Conservation (phyloP, 768 basidiomycete genomes). For the Collybia sp. region DNA sequence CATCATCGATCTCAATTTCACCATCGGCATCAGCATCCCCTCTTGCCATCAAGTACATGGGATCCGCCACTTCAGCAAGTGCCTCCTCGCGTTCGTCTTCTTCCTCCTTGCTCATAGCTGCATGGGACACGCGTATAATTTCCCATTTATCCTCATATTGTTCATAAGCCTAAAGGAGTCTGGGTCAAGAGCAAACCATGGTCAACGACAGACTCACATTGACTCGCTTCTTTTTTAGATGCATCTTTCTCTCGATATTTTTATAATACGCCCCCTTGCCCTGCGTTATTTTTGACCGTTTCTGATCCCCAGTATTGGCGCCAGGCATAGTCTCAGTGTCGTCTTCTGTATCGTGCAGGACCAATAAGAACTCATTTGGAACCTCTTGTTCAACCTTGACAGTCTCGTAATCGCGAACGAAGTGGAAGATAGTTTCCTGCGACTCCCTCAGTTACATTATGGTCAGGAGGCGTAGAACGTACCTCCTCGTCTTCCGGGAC, state of each 20-base stretch:
- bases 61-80: conserved; percentile 74
- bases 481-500: conserved; percentile 55
- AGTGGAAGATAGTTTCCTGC: conserved; percentile 69
- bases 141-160: conserved; percentile 81
- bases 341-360: conserved; percentile 64
- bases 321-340: conserved; percentile 26
- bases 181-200: conserved; percentile 4
- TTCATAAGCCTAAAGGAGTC: conserved; percentile 50
- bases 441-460: not conserved
- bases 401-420: conserved; percentile 82
- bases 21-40: conserved; percentile 65
- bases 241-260: conserved; percentile 85
- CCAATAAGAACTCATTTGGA: conserved; percentile 77
- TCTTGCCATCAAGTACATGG: conserved; percentile 48
- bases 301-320: conserved; percentile 26
- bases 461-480: conserved; percentile 5
- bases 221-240: conserved; percentile 77
- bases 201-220: conserved; percentile 47
- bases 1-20: conserved; percentile 44
- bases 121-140: conserved; percentile 68
- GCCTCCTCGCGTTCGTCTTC: conserved; percentile 75
- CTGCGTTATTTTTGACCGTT: conserved; percentile 22
- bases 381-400: conserved; percentile 86
- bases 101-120: conserved; percentile 69
- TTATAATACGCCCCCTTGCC: conserved; percentile 81